phyloP scores from a whole-genome alignment of 1,284 basidiomycete genomes.

The Cutaneotrichosporon sp. region DNA sequence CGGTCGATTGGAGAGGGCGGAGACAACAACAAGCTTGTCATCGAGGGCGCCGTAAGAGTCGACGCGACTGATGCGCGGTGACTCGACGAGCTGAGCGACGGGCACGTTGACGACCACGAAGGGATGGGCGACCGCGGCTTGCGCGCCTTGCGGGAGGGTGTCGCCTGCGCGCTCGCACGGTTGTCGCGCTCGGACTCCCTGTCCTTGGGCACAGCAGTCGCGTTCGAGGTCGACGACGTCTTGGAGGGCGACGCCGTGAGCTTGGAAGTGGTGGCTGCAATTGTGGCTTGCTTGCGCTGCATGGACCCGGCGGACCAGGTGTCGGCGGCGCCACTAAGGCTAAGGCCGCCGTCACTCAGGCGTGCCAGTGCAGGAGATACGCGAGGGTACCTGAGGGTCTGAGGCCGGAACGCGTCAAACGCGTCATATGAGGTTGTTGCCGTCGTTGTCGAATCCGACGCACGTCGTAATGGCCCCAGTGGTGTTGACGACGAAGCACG shows the following conservation, averaged over 20 bases:
- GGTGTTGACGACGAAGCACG: conserved; percentile 10
- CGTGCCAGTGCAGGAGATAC: conserved; percentile 28
- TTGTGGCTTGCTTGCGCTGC: conserved; percentile 1
- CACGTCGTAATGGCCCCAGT: neutral
- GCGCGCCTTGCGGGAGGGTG: conserved; percentile 16
- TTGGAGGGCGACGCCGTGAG: neutral
- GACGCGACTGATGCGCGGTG: conserved; percentile 27
- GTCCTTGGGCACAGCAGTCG: neutral
- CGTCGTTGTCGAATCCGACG: neutral
- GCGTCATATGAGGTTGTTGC: conserved; percentile 3
- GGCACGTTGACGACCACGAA: conserved; percentile 26
- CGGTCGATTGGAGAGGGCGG: conserved; percentile 19
- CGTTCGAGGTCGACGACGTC: neutral
- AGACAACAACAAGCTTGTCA: conserved; percentile 23
- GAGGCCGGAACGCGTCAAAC: conserved; percentile 26
- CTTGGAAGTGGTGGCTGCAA: neutral
- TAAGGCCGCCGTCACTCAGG: conserved; percentile 21
- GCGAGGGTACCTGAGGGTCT: conserved; percentile 28
- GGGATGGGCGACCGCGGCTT: conserved; percentile 23
- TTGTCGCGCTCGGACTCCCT: neutral
- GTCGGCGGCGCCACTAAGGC: neutral
- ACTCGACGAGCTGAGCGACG: conserved; percentile 22
- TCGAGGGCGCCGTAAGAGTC: conserved; percentile 26
- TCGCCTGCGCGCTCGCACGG: neutral
- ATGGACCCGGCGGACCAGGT: conserved; percentile 1